Conservation (phyloP, 768 basidiomycete species). For the Trametes elegans region DNA sequence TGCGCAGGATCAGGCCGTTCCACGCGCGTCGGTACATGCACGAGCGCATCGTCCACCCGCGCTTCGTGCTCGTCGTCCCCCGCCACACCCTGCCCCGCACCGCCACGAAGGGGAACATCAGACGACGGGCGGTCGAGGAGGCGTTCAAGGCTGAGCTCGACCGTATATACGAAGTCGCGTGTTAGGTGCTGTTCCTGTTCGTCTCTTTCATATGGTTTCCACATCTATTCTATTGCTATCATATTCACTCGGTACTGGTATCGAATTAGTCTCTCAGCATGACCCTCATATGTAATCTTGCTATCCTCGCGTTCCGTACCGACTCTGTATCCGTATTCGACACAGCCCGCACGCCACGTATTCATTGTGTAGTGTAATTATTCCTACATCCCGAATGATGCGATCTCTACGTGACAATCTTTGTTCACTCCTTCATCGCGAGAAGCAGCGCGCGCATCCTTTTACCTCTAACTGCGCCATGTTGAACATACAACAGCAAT, state of each 20-base stretch:
- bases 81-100: conserved; percentile 68
- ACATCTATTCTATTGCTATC: conserved; percentile 7
- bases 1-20: conserved; percentile 73
- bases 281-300: background rate
- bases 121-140: conserved; percentile 74
- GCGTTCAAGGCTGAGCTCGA: conserved; percentile 58
- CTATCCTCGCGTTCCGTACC: background rate
- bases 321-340: background rate
- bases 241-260: background rate
- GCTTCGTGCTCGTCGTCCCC: conserved; percentile 69
- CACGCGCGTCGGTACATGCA: conserved; percentile 75
- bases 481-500: too few species aligned
- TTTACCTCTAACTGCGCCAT: too few species aligned
- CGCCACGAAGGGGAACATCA: conserved; percentile 78
- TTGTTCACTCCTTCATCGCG: too few species aligned
- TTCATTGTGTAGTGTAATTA: background rate
- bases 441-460: too few species aligned
- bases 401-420: background rate
- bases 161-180: conserved; percentile 44
- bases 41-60: conserved; percentile 66
- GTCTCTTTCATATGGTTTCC: background rate
- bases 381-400: too few species aligned
- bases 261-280: background rate
- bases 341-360: background rate
- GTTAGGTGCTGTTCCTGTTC: background rate